Percentiles rank a stretch among this genome's conserved stretches.
phyloP scores from a whole-genome alignment of 257 asterid species.

The Dorcoceras hygrometricum region DNA sequence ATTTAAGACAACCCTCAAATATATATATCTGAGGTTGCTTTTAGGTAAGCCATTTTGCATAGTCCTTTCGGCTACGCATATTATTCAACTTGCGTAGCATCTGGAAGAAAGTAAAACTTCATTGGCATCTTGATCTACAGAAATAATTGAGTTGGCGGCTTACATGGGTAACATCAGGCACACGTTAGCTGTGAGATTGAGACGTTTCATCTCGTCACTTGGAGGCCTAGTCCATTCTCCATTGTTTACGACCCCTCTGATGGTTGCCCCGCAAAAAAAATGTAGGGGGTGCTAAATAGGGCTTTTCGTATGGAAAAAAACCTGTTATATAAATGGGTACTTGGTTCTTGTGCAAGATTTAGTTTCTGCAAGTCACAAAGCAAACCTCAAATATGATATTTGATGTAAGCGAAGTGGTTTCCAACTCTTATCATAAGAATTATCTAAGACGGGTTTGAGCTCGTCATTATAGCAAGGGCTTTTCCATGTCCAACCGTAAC shows the following conservation, averaged over 20 bases:
- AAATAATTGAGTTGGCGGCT: conserved; percentile 37
- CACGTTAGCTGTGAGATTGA: conserved; percentile 21
- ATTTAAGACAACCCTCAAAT: conserved; percentile 48
- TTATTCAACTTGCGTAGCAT: not conserved
- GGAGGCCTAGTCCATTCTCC: conserved; percentile 25
- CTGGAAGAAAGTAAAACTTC: conserved; percentile 6
- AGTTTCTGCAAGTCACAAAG: not conserved
- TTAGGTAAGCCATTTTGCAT: conserved; percentile 46
- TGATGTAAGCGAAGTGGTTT: too few species aligned
- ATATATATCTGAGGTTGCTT: conserved; percentile 46
- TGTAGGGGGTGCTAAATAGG: not conserved
- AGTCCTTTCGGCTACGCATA: not conserved
- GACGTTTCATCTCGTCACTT: conserved; percentile 29
- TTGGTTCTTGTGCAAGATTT: not conserved
- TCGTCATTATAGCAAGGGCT: too few species aligned
- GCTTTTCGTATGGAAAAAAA: not conserved
- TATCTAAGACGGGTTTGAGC: too few species aligned
- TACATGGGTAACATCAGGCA: conserved; percentile 32
- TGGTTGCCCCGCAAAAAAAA: not conserved
- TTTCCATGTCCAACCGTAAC: too few species aligned
- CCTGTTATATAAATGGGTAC: not conserved
- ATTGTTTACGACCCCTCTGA: conserved; percentile 22
- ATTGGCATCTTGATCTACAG: conserved; percentile 31
- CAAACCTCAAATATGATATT: not conserved
- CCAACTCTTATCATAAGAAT: too few species aligned